Evolutionary conservation across 1,139 yeast genomes (phyloP).

Genomic region (Geotrichum europaeum): DNA sequence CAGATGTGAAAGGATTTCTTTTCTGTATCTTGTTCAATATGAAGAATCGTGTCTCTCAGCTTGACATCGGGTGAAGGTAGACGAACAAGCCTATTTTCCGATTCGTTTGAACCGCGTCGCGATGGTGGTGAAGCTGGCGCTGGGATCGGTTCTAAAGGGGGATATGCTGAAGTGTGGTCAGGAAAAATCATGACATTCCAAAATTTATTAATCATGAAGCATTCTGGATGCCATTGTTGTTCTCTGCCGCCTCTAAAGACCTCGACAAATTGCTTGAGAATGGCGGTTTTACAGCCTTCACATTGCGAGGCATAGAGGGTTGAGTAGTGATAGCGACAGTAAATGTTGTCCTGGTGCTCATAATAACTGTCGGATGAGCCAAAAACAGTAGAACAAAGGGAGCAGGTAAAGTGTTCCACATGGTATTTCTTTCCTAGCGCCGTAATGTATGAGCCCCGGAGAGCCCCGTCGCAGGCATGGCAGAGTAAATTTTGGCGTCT

Average conservation of each 20-base stretch:
- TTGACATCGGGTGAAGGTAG: constrained; percentile 31
- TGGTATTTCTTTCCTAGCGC: constrained; percentile 92
- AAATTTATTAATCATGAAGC: constrained; percentile 94
- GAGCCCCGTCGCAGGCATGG: constrained; percentile 72
- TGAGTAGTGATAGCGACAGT: constrained; percentile 89
- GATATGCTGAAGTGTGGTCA: constrained; percentile 1
- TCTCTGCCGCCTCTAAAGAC: constrained; percentile 87
- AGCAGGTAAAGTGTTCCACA: constrained; percentile 91
- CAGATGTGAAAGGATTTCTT: constrained; percentile 72
- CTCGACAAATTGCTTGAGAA: constrained; percentile 90
- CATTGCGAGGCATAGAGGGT: constrained; percentile 80
- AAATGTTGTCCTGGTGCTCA: constrained; percentile 76
- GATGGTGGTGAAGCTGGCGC: background rate
- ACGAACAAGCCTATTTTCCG: constrained; percentile 34
- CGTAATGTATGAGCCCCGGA: constrained; percentile 89
- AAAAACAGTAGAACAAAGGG: constrained; percentile 79
- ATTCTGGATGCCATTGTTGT: constrained; percentile 99
- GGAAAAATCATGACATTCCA: constrained; percentile 64
- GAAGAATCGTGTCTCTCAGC: constrained; percentile 48
- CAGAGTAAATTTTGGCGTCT: constrained; percentile 78
- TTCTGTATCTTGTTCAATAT: constrained; percentile 58
- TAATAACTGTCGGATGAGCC: constrained; percentile 91
- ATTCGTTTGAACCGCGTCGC: constrained; percentile 21
- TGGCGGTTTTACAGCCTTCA: constrained; percentile 89
- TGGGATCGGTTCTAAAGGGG: background rate